Evolutionary conservation across 192 early-diverging fungal genomes (phyloP).

Genomic region (Backusella sp.): DNA sequence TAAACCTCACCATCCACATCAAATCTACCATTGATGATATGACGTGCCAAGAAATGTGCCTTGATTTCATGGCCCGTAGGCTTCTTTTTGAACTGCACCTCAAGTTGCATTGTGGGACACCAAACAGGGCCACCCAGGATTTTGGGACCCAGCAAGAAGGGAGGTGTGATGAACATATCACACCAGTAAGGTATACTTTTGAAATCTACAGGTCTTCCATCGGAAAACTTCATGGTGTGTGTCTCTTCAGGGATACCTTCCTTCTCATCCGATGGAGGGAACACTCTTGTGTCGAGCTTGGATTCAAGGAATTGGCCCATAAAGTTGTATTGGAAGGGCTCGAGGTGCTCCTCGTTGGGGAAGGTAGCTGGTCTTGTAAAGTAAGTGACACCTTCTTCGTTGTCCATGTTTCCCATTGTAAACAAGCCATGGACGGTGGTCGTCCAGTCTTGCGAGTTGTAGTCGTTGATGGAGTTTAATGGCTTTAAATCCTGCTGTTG

Average conservation of each 20-base stretch:
- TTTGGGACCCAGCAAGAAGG: slow-evolving; percentile 11
- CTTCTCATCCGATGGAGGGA: background rate
- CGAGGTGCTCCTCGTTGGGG: background rate
- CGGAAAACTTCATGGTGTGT: slow-evolving; percentile 16
- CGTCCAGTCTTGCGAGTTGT: slow-evolving; percentile 11
- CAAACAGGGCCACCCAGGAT: slow-evolving; percentile 15
- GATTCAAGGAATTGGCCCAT: slow-evolving; percentile 6
- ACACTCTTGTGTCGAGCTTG: background rate
- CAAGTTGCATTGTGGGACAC: slow-evolving; percentile 37
- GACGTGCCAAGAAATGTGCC: slow-evolving; percentile 19
- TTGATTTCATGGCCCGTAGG: slow-evolving; percentile 19
- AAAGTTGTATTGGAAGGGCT: background rate
- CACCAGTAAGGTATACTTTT: slow-evolving; percentile 26
- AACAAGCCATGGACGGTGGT: slow-evolving; percentile 4
- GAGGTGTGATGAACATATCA: slow-evolving; percentile 33
- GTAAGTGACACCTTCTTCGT: slow-evolving; percentile 26
- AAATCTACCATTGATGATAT: slow-evolving; percentile 35
- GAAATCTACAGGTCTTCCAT: slow-evolving; percentile 22
- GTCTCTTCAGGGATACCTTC: slow-evolving; percentile 19
- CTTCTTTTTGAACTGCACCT: slow-evolving; percentile 28
- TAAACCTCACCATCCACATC: slow-evolving; percentile 36
- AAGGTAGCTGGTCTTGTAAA: background rate
- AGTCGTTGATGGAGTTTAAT: background rate
- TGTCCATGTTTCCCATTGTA: slow-evolving; percentile 31
- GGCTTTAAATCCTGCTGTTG: slow-evolving; percentile 10